Evolutionary conservation across 2,329 filamentous ascomycete species (phyloP), one percentile per base, ranked within the genome.

Genomic region (Aspergillus calidoustus): DNA sequence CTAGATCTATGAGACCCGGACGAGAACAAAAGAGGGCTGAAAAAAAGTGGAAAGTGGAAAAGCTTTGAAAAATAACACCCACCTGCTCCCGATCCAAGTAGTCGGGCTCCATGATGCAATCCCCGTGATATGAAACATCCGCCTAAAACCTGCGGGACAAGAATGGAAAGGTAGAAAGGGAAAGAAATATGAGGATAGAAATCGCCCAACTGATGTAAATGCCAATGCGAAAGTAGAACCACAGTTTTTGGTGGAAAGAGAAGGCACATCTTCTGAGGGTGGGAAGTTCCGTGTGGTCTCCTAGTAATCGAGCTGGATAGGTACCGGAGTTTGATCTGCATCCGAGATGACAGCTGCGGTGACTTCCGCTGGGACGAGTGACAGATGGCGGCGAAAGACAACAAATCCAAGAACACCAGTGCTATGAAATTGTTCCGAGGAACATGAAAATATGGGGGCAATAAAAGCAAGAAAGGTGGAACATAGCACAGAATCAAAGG

Each of bases 381-480:
- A 56, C 31, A 57, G 49, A 66, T 30, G 55, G 54, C 52, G 48
- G 52, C 54, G 50, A 48, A 62, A 60, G 49, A 54, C 44, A 49
- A 53, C 59, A 51, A 60, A 62, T 61, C 63, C 68, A 66, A 66
- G 59, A 65, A 65, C 62, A 64, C 69, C 67, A 60, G 54, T 57
- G 64, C 61, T 60, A 59, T 66, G 64, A 66, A 53, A 66, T 57
- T 63, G 64, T 63, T 64, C 59, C 57, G 59, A 55, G 28, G 48
- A 61, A 58, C 54, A 65, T 63, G 34, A 57, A 63, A 41, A 52
- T 61, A 64, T 54, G 57, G 58, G 43, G 54, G 55, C 25, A 59
- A 43, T 62, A 61, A 65, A 55, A 61, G 61, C 57, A 63, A 60
- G 57, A 62, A 61, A 59, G 60, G 61, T 25, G 63, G 41, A 57